Conservation (phyloP, 2,329 filamentous ascomycete genomes). For the Hypoxylon sp. region DNA sequence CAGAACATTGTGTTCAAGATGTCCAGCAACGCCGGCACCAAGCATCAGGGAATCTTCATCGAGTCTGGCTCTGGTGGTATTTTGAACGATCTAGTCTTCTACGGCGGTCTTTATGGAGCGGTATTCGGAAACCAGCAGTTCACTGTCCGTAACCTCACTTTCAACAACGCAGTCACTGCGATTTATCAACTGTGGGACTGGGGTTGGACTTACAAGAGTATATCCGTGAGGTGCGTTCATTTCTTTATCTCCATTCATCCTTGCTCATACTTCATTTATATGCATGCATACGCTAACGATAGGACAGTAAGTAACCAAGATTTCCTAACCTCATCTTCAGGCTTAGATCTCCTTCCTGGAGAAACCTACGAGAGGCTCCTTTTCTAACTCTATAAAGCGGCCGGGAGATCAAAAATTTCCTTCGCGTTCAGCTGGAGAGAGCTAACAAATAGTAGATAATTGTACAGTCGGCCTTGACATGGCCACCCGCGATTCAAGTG, state of each 20-base stretch:
- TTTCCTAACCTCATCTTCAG: neutral
- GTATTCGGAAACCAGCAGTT: conserved; percentile 75
- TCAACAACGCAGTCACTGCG: conserved; percentile 75
- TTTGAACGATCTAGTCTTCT: conserved; percentile 78
- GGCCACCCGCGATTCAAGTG: conserved; percentile 60
- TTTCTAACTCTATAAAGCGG: neutral
- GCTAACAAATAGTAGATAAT: conserved; percentile 64
- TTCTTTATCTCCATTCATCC: neutral
- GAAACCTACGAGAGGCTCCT: neutral
- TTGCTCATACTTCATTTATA: neutral
- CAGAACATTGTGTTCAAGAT: conserved; percentile 72
- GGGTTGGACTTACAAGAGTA: conserved; percentile 77
- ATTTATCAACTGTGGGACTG: conserved; percentile 83
- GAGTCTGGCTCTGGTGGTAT: conserved; percentile 77
- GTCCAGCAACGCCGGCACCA: conserved; percentile 61
- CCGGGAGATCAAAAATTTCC: neutral
- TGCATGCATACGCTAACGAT: conserved; percentile 18
- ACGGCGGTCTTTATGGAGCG: conserved; percentile 77
- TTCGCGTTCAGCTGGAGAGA: neutral
- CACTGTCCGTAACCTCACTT: conserved; percentile 77
- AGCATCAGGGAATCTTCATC: conserved; percentile 72
- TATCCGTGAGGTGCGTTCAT: conserved; percentile 37
- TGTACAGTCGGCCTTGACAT: conserved; percentile 78
- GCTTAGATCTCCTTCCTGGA: neutral
- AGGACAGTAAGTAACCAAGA: conserved; percentile 26